Conservation (phyloP, 164 flowering plant species). For the Protea cynaroides region DNA sequence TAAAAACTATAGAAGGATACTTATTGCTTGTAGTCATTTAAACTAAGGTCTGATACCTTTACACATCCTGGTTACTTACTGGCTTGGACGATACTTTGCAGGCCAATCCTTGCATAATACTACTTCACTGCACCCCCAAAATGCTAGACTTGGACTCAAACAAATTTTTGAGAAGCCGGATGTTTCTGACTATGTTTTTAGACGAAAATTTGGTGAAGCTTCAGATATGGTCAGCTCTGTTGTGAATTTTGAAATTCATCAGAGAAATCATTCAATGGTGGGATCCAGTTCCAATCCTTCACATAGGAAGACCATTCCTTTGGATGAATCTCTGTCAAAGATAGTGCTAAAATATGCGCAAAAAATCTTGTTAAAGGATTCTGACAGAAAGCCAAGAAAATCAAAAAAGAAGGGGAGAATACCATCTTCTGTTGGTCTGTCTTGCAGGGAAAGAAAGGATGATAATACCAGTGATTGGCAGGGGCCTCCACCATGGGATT, state of each 20-base stretch:
- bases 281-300: constrained; percentile 14
- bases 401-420: constrained; percentile 55
- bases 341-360: constrained; percentile 58
- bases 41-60: background rate
- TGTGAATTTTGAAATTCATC: constrained; percentile 24
- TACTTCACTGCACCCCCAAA: constrained; percentile 14
- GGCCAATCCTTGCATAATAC: constrained; percentile 20
- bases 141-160: constrained; percentile 47
- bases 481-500: constrained; percentile 85
- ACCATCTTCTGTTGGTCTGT: constrained; percentile 18
- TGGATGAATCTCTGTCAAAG: constrained; percentile 44
- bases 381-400: constrained; percentile 54
- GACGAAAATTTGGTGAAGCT: constrained; percentile 42
- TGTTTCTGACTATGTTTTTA: constrained; percentile 25
- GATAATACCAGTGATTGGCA: constrained; percentile 46
- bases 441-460: constrained; percentile 19
- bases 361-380: constrained; percentile 59
- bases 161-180: constrained; percentile 43
- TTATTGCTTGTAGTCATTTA: background rate
- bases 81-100: constrained; percentile 24
- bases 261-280: constrained; percentile 8
- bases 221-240: constrained; percentile 41
- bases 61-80: background rate
- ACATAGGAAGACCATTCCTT: constrained; percentile 23
- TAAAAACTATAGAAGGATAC: background rate